Conservation (phyloP, 1,284 basidiomycete species). For the Ceratobasidium papillatum region DNA sequence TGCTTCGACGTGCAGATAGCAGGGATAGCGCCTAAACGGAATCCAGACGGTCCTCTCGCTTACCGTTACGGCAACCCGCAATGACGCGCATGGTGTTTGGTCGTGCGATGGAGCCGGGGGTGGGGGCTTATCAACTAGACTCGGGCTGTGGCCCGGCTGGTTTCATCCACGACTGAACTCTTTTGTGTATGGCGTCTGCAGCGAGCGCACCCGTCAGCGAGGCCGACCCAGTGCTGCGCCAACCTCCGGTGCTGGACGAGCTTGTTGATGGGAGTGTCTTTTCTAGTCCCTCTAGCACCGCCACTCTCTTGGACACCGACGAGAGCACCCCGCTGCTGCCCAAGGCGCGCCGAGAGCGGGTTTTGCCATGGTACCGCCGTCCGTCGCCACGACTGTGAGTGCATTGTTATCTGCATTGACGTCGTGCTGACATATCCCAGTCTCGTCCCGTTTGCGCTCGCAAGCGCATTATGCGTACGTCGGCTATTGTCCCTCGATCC, state of each 20-base stretch:
- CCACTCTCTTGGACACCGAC: conserved; percentile 12
- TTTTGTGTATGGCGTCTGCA: background rate
- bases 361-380: conserved; percentile 12
- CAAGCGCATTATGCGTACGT: conserved; percentile 70
- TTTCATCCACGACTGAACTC: conserved; percentile 1
- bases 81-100: conserved; percentile 26
- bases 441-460: conserved; percentile 76
- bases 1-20: conserved; percentile 1
- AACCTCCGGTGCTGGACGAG: conserved; percentile 7
- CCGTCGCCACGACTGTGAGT: conserved; percentile 31
- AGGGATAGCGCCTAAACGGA: too few species aligned
- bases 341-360: background rate
- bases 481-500: background rate
- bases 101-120: background rate
- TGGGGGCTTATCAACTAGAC: conserved; percentile 18
- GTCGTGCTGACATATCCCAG: conserved; percentile 52
- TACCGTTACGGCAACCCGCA: conserved; percentile 18
- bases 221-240: conserved; percentile 24
- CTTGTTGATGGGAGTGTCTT: conserved; percentile 7
- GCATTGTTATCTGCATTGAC: background rate
- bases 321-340: conserved; percentile 25
- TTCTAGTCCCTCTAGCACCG: conserved; percentile 4
- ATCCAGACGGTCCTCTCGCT: background rate
- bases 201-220: background rate
- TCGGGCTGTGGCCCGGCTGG: background rate